Conservation (phyloP, 805 yeast genomes). For the Kodamaea hsintzibuensis region DNA sequence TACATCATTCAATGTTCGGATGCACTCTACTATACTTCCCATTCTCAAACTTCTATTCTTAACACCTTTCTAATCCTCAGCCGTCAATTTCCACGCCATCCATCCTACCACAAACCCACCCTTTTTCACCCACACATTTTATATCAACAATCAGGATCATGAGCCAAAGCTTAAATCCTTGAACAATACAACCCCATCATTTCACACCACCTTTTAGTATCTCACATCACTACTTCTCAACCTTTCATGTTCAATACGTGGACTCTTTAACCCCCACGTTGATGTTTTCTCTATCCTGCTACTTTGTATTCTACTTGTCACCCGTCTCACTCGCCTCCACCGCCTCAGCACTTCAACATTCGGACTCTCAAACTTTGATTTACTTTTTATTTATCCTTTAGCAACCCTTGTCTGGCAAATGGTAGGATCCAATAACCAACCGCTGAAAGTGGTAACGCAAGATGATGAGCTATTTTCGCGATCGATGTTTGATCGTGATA, state of each 20-base stretch:
- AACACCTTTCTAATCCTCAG: not conserved
- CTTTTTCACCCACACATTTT: not conserved
- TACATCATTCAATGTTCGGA: too few relatives aligned
- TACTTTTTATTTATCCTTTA: not conserved
- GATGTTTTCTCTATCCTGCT: not conserved
- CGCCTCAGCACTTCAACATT: constrained; percentile 6
- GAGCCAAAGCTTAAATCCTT: not conserved
- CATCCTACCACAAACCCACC: not conserved
- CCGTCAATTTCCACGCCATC: not conserved
- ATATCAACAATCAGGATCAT: not conserved
- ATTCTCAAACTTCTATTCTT: too few relatives aligned
- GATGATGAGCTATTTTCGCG: not conserved
- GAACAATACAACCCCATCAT: not conserved
- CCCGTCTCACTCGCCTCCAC: constrained; percentile 6
- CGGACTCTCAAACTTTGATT: not conserved
- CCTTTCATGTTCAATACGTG: not conserved
- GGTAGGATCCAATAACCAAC: not conserved
- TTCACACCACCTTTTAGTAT: not conserved
- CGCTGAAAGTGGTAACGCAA: not conserved
- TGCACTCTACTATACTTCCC: not conserved
- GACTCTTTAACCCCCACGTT: not conserved
- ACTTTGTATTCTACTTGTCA: not conserved
- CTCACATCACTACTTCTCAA: not conserved
- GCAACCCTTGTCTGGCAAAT: not conserved
- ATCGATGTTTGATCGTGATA: not conserved